Evolutionary conservation across 208 protist genomes (phyloP).

Genomic region (Crithidia expoeki): DNA sequence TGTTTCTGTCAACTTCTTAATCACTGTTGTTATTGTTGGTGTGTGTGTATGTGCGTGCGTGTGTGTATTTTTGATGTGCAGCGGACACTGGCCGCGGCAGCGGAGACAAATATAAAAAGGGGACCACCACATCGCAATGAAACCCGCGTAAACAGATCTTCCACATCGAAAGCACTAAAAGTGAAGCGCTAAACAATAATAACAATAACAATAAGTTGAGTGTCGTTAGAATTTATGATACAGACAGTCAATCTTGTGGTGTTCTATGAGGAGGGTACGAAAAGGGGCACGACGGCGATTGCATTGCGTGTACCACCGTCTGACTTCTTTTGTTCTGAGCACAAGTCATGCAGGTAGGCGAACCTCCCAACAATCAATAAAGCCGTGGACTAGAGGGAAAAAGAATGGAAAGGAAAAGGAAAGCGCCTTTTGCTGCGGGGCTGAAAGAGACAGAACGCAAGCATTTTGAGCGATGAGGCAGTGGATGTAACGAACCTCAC

Average conservation of each 20-base stretch:
- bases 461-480: too few relatives aligned
- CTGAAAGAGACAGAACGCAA: too few relatives aligned
- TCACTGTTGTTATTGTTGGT: too few relatives aligned
- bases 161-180: not conserved
- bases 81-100: not conserved
- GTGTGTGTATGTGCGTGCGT: not conserved
- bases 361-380: not conserved
- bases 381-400: not conserved
- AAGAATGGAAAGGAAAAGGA: not conserved
- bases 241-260: not conserved
- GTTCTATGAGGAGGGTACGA: not conserved
- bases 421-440: too few relatives aligned
- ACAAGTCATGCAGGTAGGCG: not conserved
- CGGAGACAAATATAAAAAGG: not conserved
- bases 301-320: too few relatives aligned
- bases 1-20: too few relatives aligned
- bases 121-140: not conserved
- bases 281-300: too few relatives aligned
- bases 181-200: constrained; percentile 19
- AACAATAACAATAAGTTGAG: not conserved
- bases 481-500: too few relatives aligned
- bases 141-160: not conserved
- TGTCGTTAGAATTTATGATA: not conserved
- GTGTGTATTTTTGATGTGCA: constrained; percentile 6
- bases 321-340: too few relatives aligned